Percentiles rank a stretch among this genome's conserved stretches.
These are phyloP conservation scores for Suillus luteus DNA, from an alignment of 768 basidiomycete species.

Conservation along the genomic window DNA sequence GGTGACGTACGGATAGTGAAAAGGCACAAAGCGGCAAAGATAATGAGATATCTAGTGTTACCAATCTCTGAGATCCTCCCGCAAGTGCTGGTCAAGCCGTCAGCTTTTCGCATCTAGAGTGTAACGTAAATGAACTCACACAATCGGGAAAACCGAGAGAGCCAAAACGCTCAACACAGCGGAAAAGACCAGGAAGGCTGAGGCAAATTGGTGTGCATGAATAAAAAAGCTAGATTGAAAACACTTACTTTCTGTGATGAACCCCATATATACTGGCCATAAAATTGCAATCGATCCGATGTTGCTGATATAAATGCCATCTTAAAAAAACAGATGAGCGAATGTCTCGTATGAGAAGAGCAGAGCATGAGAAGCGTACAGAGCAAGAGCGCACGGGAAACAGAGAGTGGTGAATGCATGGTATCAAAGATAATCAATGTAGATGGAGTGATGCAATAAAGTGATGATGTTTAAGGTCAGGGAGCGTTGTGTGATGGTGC, in stretches of 20 bases:
- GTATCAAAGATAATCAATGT: conserved; percentile 23
- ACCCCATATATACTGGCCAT: conserved; percentile 20
- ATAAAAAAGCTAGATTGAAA: neutral
- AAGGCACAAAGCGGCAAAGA: conserved; percentile 25
- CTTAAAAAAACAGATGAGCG: conserved; percentile 18
- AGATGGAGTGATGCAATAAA: conserved; percentile 12
- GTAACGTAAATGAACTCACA: conserved; percentile 16
- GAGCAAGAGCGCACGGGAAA: conserved; percentile 22
- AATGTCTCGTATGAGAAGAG: neutral
- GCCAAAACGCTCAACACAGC: conserved; percentile 16
- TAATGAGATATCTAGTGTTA: conserved; percentile 23
- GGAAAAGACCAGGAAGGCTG: conserved; percentile 25
- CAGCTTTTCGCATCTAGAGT: neutral
- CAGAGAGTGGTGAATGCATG: conserved; percentile 29
- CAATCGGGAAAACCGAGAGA: conserved; percentile 17
- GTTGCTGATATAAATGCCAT: conserved; percentile 18
- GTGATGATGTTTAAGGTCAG: conserved; percentile 6
- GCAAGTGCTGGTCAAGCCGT: conserved; percentile 13
- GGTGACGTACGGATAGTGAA: conserved; percentile 20
- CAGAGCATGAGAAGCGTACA: conserved; percentile 15
- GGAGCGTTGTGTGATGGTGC: neutral
- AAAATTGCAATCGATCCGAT: conserved; percentile 19
- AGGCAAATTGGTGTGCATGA: neutral
- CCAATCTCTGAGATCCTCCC: conserved; percentile 20
- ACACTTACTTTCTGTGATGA: conserved; percentile 24